Percentiles rank a stretch among this genome's conserved stretches.
These are phyloP conservation scores for Moricandia moricandioides DNA, from an alignment of 345 rosid genomes.

Conservation along the genomic window DNA sequence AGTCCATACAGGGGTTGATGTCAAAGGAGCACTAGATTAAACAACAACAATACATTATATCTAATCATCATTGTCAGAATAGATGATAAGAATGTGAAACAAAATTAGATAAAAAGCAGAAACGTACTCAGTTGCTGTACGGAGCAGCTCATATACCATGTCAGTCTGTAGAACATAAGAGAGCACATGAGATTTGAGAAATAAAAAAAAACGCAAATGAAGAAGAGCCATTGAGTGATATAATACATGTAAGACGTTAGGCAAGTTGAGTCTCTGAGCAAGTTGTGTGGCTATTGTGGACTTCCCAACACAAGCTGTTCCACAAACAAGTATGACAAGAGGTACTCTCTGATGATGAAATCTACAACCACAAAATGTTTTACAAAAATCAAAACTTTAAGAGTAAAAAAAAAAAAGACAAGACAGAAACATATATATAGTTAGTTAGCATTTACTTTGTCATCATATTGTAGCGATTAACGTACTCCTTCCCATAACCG, in stretches of 20 bases:
- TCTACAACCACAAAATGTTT: constrained; percentile 39
- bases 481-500: constrained; percentile 84
- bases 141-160: constrained; percentile 83
- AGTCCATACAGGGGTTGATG: constrained; percentile 94
- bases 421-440: neutral
- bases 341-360: constrained; percentile 99
- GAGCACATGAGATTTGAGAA: neutral
- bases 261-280: constrained; percentile 95
- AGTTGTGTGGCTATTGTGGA: constrained; percentile 98
- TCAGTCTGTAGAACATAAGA: constrained; percentile 60
- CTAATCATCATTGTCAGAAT: neutral
- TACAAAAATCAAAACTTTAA: neutral
- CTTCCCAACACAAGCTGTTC: constrained; percentile 98
- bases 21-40: constrained; percentile 72
- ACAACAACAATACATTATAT: neutral
- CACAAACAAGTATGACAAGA: constrained; percentile 94
- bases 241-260: constrained; percentile 89
- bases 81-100: neutral
- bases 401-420: neutral
- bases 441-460: constrained; percentile 50
- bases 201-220: neutral
- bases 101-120: neutral
- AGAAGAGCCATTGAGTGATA: neutral
- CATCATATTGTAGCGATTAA: constrained; percentile 95
- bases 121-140: constrained; percentile 89